phyloP scores from a whole-genome alignment of 768 basidiomycete species.

The Russula olivacea region DNA sequence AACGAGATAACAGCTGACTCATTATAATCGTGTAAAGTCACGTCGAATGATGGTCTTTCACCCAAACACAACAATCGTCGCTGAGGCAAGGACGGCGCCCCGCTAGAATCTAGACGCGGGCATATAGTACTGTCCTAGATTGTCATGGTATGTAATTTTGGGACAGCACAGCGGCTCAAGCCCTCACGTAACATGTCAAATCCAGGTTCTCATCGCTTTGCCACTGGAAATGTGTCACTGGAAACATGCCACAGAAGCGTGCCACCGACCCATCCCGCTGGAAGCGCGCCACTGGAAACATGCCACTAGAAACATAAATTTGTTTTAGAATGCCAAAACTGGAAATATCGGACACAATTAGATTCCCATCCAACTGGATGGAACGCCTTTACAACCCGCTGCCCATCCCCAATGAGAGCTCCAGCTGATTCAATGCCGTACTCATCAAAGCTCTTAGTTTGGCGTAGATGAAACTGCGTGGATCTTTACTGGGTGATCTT shows the following conservation, averaged over 20 bases:
- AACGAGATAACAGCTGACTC: neutral
- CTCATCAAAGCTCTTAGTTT: neutral
- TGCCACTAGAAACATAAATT: neutral
- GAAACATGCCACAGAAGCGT: neutral
- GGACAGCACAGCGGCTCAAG: neutral
- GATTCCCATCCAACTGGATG: neutral
- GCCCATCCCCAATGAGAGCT: neutral
- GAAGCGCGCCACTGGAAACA: neutral
- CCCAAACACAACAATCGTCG: neutral
- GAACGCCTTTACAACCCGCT: too few relatives aligned
- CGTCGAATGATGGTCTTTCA: neutral
- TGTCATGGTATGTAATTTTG: neutral
- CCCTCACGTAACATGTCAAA: neutral
- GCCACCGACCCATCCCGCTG: too few relatives aligned
- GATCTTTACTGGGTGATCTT: neutral
- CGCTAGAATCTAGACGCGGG: neutral
- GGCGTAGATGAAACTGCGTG: neutral
- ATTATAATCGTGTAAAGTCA: neutral
- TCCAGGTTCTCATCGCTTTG: neutral
- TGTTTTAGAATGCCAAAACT: neutral
- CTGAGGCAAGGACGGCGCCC: neutral
- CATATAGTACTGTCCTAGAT: neutral
- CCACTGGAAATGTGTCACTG: neutral
- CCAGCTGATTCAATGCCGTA: slow-evolving; percentile 13
- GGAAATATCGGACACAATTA: neutral